These are phyloP conservation scores for Neoscytalidium dimidiatum DNA, from an alignment of 2,329 filamentous ascomycete species.

Conservation along the genomic window DNA sequence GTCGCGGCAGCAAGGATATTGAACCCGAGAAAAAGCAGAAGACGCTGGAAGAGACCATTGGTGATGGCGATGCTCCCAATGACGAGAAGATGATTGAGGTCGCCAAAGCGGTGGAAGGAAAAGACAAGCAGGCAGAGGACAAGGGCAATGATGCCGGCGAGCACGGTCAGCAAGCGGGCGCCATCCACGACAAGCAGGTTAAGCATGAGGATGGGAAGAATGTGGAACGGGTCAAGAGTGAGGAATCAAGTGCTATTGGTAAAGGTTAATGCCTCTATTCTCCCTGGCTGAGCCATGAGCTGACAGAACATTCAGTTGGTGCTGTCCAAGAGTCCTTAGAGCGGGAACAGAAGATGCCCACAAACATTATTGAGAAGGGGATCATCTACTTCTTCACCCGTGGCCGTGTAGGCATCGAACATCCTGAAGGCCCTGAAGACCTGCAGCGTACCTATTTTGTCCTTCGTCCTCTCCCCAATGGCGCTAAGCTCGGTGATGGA, in stretches of 20 bases:
- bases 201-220: conserved; percentile 1
- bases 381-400: conserved; percentile 91
- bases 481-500: conserved; percentile 67
- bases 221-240: no score
- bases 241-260: background rate
- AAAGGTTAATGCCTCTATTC: background rate
- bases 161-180: conserved; percentile 13
- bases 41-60: conserved; percentile 55
- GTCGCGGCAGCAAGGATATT: conserved; percentile 47
- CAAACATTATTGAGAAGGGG: conserved; percentile 78
- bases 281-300: background rate
- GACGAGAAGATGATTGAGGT: conserved; percentile 27
- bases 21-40: conserved; percentile 47
- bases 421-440: conserved; percentile 69
- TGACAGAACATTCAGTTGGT: conserved; percentile 22
- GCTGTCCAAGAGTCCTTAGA: conserved; percentile 54
- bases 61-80: conserved; percentile 28
- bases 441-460: conserved; percentile 79
- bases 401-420: conserved; percentile 70
- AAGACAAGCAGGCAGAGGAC: conserved; percentile 26
- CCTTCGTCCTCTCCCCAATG: conserved; percentile 69
- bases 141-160: conserved; percentile 15
- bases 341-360: conserved; percentile 55
- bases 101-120: conserved; percentile 23
- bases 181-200: conserved; percentile 29